Evolutionary conservation across 2,329 filamentous ascomycete species (phyloP).

Genomic region (Colletotrichum neosansevieriae): DNA sequence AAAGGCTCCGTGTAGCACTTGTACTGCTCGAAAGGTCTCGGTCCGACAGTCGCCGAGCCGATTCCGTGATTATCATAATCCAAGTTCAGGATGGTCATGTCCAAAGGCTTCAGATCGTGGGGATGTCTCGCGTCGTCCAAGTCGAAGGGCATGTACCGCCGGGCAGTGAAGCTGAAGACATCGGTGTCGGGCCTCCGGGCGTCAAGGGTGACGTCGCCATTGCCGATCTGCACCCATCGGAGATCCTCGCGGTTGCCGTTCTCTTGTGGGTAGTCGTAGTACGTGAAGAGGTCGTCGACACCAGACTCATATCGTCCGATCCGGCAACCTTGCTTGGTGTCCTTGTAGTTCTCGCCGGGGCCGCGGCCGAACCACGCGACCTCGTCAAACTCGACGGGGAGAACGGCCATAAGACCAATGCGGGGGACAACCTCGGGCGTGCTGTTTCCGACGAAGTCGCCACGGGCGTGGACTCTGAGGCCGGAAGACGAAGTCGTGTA

Average conservation of each 20-base stretch:
- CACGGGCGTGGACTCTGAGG: conserved; percentile 53
- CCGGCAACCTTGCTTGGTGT: conserved; percentile 60
- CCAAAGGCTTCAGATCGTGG: conserved; percentile 56
- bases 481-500: conserved; percentile 55
- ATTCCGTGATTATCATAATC: conserved; percentile 58
- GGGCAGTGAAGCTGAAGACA: conserved; percentile 54
- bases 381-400: conserved; percentile 43
- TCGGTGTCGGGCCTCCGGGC: conserved; percentile 26
- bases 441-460: conserved; percentile 52
- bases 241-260: conserved; percentile 63
- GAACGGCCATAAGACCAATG: conserved; percentile 59
- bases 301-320: conserved; percentile 52
- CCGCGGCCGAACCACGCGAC: conserved; percentile 64
- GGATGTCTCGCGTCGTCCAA: conserved; percentile 57
- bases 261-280: conserved; percentile 67
- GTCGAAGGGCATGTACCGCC: conserved; percentile 57
- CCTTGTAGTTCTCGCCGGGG: conserved; percentile 63
- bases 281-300: conserved; percentile 57
- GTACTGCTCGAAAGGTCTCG: conserved; percentile 45
- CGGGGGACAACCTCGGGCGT: conserved; percentile 58
- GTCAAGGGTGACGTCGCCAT: conserved; percentile 30
- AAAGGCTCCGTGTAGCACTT: conserved; percentile 37
- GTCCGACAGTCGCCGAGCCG: conserved; percentile 58
- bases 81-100: conserved; percentile 55
- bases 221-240: conserved; percentile 54